Evolutionary conservation across 441 rosid species (phyloP), one percentile per base, ranked within the genome.

Genomic region (Aquilaria agallochum): DNA sequence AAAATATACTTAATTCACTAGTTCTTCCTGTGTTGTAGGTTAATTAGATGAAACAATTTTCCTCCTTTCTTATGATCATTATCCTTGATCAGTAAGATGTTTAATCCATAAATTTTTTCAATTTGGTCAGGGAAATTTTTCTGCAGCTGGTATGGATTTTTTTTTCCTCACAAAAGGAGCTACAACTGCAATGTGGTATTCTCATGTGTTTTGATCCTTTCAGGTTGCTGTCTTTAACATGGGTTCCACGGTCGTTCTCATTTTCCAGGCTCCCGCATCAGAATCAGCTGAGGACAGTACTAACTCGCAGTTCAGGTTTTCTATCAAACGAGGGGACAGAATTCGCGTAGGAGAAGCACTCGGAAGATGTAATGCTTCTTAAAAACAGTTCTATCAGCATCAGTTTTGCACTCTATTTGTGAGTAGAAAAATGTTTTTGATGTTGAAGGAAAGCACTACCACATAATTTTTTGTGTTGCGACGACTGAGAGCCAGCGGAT

Each of bases 221-320:
- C 78, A 91, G 97, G 76, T 95, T 31, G 99, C 81, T 50, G 97
- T 79, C 48, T 89, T 95, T 80, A 87, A 91, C 81, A 80, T 89
- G 92, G 96, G 97, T 71, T 95, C 97, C 1, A 89, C 97, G 0
- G 97, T 89, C 14, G 99, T 95, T 56, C 91, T 95, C 9, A 83
- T 94, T 57, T 94, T 94, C 75, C 90, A 94, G 58, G 99, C 97
- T 51, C 94, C 95, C 20, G 71, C 82, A 7, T 55, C 70, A 54
- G 81, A 77, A 64, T 66, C 78, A 45, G 60, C 59, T 0, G 64
- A 80, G 52, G 69, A 68, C 14, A 66, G 68, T 47, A 64, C 72
- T 54, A 74, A 86, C 11, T 76, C 88, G 6, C 86, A 81, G 57
- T 95, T 84, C 75, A 76, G 76, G 64, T 95, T 89, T 69, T 72